Percentiles rank a stretch among this genome's conserved stretches.
These are phyloP conservation scores for Cystofilobasidium capitatum DNA, from an alignment of 768 basidiomycete species.

Conservation along the genomic window DNA sequence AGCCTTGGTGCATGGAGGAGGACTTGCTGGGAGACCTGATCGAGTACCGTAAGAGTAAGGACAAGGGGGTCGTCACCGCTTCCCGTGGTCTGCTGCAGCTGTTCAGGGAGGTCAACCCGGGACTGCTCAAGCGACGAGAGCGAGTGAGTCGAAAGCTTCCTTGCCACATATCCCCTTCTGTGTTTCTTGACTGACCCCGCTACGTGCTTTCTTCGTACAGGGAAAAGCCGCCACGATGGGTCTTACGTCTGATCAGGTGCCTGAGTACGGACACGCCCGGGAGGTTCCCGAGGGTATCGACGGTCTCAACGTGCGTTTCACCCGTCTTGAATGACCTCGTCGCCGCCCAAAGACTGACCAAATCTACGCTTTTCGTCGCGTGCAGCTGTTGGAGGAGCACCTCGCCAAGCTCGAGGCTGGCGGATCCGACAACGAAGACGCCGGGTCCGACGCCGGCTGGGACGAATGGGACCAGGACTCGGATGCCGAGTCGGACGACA, in stretches of 20 bases:
- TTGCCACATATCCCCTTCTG: slow-evolving; percentile 3
- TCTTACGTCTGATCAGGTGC: slow-evolving; percentile 50
- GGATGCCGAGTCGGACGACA: slow-evolving; percentile 18
- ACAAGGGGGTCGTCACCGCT: slow-evolving; percentile 85
- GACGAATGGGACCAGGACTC: slow-evolving; percentile 25
- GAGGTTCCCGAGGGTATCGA: slow-evolving; percentile 76
- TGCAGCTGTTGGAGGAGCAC: slow-evolving; percentile 24
- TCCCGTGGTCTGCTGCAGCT: slow-evolving; percentile 76
- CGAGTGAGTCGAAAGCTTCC: slow-evolving; percentile 50
- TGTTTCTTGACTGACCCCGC: background rate
- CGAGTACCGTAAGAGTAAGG: slow-evolving; percentile 88
- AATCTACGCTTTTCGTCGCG: background rate
- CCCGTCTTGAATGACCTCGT: too few species aligned
- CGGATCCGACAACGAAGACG: background rate
- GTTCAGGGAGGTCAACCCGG: slow-evolving; percentile 93
- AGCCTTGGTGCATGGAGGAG: slow-evolving; percentile 95
- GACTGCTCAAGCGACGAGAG: slow-evolving; percentile 78
- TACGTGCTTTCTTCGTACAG: slow-evolving; percentile 38
- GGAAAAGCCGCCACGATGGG: slow-evolving; percentile 87
- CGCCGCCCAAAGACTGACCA: background rate
- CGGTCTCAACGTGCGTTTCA: slow-evolving; percentile 65
- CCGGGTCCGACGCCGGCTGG: slow-evolving; percentile 12
- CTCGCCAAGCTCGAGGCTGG: slow-evolving; percentile 23
- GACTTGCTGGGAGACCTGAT: slow-evolving; percentile 84
- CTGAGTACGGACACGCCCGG: slow-evolving; percentile 71